These are phyloP conservation scores for Ophiocordyceps camponoti-saundersi DNA, from an alignment of 2,329 filamentous ascomycete genomes.

Conservation along the genomic window DNA sequence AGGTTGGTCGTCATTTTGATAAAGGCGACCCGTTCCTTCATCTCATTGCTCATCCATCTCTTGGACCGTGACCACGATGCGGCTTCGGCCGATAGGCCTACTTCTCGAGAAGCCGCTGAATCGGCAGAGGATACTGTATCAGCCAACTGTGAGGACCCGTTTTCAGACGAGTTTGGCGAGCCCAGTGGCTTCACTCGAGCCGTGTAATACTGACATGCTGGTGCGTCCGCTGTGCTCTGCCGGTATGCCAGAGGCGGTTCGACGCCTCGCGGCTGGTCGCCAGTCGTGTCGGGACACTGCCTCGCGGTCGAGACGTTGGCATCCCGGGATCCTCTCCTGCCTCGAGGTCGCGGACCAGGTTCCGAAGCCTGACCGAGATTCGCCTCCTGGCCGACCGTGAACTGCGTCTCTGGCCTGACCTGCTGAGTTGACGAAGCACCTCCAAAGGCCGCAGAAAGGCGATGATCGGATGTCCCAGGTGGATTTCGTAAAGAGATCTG, in stretches of 20 bases:
- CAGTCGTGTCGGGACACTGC: not conserved
- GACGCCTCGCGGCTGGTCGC: not conserved
- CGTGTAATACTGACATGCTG: not conserved
- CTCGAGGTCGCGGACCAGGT: not conserved
- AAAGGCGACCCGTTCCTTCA: conserved; percentile 15
- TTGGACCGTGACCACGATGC: conserved; percentile 21
- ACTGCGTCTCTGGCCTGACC: not conserved
- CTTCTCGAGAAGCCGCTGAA: not conserved
- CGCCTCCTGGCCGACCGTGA: not conserved
- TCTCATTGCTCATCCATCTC: conserved; percentile 19
- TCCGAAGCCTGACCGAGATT: not conserved
- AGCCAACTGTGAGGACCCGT: not conserved
- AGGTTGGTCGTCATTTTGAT: conserved; percentile 18
- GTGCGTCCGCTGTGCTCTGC: not conserved
- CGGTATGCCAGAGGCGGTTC: too few species aligned
- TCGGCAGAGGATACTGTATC: not conserved
- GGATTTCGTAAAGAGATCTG: too few species aligned
- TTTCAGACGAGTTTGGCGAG: not conserved
- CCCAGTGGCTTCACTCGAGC: not conserved
- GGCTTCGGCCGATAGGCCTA: conserved; percentile 2
- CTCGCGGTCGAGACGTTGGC: not conserved
- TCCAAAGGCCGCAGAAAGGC: not conserved
- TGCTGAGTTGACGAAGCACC: not conserved
- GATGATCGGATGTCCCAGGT: not conserved
- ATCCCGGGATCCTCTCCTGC: not conserved